Evolutionary conservation across 192 early-diverging fungal genomes (phyloP).

Genomic region (Backusella parvicylindrica): DNA sequence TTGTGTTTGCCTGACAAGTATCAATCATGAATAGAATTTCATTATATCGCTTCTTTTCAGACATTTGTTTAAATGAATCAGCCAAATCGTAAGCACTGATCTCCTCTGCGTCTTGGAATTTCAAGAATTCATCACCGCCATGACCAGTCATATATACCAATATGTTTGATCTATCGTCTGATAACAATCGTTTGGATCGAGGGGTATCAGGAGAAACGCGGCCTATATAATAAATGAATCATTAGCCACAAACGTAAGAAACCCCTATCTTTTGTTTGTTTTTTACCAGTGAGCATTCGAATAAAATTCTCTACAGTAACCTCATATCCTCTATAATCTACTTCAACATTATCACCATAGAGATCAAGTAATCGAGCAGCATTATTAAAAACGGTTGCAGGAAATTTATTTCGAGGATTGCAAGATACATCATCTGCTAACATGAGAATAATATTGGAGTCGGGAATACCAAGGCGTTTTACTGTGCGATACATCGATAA

Average conservation of each 20-base stretch:
- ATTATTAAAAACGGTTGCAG: slow-evolving; percentile 93
- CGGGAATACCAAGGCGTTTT: slow-evolving; percentile 96
- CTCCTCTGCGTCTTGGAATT: slow-evolving; percentile 99
- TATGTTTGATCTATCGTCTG: slow-evolving; percentile 95
- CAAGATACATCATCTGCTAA: slow-evolving; percentile 98
- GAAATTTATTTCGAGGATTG: slow-evolving; percentile 90
- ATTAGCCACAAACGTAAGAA: background rate
- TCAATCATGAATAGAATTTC: slow-evolving; percentile 99
- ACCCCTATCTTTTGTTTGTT: background rate
- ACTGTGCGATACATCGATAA: slow-evolving; percentile 98
- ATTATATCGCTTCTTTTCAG: slow-evolving; percentile 91
- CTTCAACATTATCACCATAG: slow-evolving; percentile 96
- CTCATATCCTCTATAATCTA: slow-evolving; percentile 98
- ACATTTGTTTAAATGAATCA: slow-evolving; percentile 97
- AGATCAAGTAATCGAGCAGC: slow-evolving; percentile 77
- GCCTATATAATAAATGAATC: slow-evolving; percentile 47
- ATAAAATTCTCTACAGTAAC: slow-evolving; percentile 99
- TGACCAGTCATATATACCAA: slow-evolving; percentile 99
- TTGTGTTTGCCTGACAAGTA: slow-evolving; percentile 97
- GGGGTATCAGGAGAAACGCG: slow-evolving; percentile 86
- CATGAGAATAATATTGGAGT: slow-evolving; percentile 99
- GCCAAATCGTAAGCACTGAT: slow-evolving; percentile 94
- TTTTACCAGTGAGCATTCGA: slow-evolving; percentile 78
- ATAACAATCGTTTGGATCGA: slow-evolving; percentile 89
- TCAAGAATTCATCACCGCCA: slow-evolving; percentile 97